Percentiles rank a stretch among this genome's conserved stretches.
Evolutionary conservation across 805 yeast genomes (phyloP).

Genomic region (Lipomyces mesembrius): DNA sequence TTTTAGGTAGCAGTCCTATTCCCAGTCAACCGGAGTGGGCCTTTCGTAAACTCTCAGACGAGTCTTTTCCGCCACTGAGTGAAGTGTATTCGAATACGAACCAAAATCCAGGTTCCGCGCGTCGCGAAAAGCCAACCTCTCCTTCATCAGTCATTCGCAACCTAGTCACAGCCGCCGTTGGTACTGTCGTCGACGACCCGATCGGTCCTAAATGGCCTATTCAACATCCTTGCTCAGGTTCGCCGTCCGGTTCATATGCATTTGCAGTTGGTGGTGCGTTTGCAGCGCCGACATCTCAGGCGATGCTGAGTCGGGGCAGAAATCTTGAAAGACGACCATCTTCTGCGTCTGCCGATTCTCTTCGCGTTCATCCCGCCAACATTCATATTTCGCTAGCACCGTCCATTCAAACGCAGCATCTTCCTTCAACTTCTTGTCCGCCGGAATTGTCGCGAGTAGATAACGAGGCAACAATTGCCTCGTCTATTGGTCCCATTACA

Average conservation of each 20-base stretch:
- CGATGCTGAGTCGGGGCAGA: too few species aligned
- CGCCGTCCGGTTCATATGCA: conserved; percentile 6
- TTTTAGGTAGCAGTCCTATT: not conserved
- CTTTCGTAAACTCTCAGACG: conserved; percentile 4
- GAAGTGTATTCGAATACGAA: conserved; percentile 6
- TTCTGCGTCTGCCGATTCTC: too few species aligned
- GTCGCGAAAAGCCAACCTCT: not conserved
- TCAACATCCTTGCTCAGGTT: too few species aligned
- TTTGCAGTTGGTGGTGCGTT: not conserved
- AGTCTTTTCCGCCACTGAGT: conserved; percentile 4
- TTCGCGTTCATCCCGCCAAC: not conserved
- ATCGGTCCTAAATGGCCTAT: too few species aligned
- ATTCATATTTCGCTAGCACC: not conserved
- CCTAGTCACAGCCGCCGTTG: too few species aligned
- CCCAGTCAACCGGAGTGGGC: not conserved
- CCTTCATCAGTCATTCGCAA: not conserved
- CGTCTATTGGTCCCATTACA: not conserved
- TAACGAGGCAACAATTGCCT: not conserved
- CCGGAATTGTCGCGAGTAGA: not conserved
- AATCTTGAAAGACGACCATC: too few species aligned
- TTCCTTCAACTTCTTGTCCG: not conserved
- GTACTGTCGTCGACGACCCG: too few species aligned
- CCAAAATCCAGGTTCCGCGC: not conserved
- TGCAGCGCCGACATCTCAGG: too few species aligned
- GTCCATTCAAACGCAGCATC: not conserved